Evolutionary conservation across 805 yeast species (phyloP), one percentile per base, ranked within the genome.

Genomic region (Tetrapisispora nanseiensis): DNA sequence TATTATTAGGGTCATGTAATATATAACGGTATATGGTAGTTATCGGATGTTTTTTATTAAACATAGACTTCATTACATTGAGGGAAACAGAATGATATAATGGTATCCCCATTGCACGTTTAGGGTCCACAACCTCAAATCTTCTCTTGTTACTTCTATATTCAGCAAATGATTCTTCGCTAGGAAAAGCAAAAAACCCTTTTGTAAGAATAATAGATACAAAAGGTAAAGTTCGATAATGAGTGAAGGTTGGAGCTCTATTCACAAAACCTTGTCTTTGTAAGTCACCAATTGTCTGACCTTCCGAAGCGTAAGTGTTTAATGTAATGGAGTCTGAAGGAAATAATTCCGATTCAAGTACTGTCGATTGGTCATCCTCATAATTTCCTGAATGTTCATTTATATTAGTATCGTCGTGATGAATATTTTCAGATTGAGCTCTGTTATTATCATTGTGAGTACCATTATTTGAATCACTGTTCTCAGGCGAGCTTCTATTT

Each of bases 171-270:
- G 70, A 54, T 12, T 49, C 44, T 33, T 63, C 64, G 27, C 67
- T 62, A 3, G 70, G 63, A 47, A 66, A 66, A n/a, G 63, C 57
- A 41, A 49, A 63, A 33, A 63, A 47, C 1, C 72, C 72, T 37
- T 62, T 63, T 22, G 62, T 59, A 33, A 67, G 50, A 16, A 64
- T 26, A 4, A 60, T 48, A 2, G 67, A 57, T 0, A 57, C 57
- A 13, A 67, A 54, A 0, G 66, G 68, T 26, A 66, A 41, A 3
- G 55, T 50, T 32, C 71, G 51, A 9, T 37, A 39, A 11, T 50
- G 43, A 8, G 40, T 44, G 22, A 59, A 57, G 10, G 46, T 42
- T 5, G 65, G 65, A 19, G 58, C 49, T 31, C 62, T 47, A 38
- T 60, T 60, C 7, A 57, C 56, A 41, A 40, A 57, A 2, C 61